Conservation (phyloP, 768 basidiomycete genomes). For the Lentinula guzmanii region DNA sequence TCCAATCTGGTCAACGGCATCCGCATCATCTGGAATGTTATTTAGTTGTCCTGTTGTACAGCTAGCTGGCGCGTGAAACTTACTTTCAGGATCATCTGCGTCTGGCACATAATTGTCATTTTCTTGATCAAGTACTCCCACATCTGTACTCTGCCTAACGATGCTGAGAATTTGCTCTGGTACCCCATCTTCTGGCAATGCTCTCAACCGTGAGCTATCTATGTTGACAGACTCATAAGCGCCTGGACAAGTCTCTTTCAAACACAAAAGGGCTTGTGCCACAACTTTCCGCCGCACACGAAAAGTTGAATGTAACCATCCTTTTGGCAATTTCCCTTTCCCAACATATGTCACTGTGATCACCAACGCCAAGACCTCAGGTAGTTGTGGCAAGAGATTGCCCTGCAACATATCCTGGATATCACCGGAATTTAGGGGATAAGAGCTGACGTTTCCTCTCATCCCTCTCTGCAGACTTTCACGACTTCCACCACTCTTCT, state of each 20-base stretch:
- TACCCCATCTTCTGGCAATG: conserved; percentile 25
- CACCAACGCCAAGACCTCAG: conserved; percentile 20
- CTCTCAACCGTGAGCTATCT: conserved; percentile 5
- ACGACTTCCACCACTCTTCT: neutral
- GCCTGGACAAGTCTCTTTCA: conserved; percentile 28
- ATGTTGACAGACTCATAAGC: conserved; percentile 22
- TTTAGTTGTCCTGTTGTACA: no score
- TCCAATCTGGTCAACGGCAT: no score
- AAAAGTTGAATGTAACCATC: conserved; percentile 23
- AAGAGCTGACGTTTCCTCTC: conserved; percentile 31
- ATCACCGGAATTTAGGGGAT: conserved; percentile 16
- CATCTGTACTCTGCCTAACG: conserved; percentile 3
- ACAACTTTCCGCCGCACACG: conserved; percentile 23
- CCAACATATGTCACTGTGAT: conserved; percentile 31
- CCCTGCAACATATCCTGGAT: conserved; percentile 28
- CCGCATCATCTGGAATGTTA: no score
- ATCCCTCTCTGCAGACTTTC: conserved; percentile 20
- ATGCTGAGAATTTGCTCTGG: conserved; percentile 16
- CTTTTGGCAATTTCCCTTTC: conserved; percentile 15
- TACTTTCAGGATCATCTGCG: no score
- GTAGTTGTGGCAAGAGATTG: conserved; percentile 23
- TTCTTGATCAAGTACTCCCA: conserved; percentile 6
- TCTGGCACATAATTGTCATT: conserved; percentile 8
- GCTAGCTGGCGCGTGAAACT: no score
- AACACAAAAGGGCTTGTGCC: conserved; percentile 15